phyloP scores from a whole-genome alignment of 768 basidiomycete species.

The Astraeus odoratus region DNA sequence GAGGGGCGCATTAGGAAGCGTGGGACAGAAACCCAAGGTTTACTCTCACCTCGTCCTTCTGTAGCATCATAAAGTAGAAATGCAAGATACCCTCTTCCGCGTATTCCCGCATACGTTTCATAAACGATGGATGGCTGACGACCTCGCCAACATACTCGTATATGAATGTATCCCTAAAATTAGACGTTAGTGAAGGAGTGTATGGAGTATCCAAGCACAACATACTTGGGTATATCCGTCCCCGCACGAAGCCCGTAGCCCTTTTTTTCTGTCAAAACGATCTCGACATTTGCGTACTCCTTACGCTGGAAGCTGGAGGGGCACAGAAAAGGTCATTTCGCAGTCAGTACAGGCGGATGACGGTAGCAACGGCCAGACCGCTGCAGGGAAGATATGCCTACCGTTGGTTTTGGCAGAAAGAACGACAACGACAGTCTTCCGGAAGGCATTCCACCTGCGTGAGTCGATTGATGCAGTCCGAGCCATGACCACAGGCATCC shows the following conservation, averaged over 20 bases:
- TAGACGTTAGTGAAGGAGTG: slow-evolving; percentile 3
- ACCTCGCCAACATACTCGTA: slow-evolving; percentile 99
- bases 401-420: slow-evolving; percentile 91
- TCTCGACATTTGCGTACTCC: slow-evolving; percentile 80
- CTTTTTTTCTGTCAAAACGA: slow-evolving; percentile 92
- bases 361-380: not conserved
- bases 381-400: slow-evolving; percentile 24
- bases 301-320: slow-evolving; percentile 72
- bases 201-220: slow-evolving; percentile 5
- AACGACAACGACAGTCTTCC: slow-evolving; percentile 79
- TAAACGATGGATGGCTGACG: slow-evolving; percentile 78
- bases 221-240: slow-evolving; percentile 57
- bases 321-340: not conserved
- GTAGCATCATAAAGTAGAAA: slow-evolving; percentile 99
- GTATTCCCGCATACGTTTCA: slow-evolving; percentile 92
- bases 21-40: not conserved
- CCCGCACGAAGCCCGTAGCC: slow-evolving; percentile 88
- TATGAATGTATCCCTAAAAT: slow-evolving; percentile 76
- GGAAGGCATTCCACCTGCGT: slow-evolving; percentile 96
- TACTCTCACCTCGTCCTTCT: slow-evolving; percentile 83
- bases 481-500: slow-evolving; percentile 75
- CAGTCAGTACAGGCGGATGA: slow-evolving; percentile 1
- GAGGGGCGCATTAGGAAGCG: not conserved
- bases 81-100: slow-evolving; percentile 89
- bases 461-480: slow-evolving; percentile 95